Conservation (phyloP, 2,329 filamentous ascomycete genomes). For the Fusarium mangiferae region DNA sequence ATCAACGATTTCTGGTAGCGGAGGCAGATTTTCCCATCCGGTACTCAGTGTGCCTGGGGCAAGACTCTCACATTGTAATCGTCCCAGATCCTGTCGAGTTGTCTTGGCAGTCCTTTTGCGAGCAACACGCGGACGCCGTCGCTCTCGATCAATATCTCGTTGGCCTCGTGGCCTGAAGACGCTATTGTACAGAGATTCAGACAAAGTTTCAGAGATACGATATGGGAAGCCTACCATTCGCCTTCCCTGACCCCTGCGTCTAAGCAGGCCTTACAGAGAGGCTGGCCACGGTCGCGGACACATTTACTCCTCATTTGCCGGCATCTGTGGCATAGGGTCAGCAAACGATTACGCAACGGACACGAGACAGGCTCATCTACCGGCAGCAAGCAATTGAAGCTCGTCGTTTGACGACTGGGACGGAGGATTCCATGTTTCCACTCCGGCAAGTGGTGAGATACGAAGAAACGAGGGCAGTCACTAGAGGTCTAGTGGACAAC, state of each 20-base stretch:
- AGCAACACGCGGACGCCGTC: slow-evolving; percentile 60
- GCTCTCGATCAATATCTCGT: slow-evolving; percentile 64
- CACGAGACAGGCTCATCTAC: slow-evolving; percentile 47
- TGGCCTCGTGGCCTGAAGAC: slow-evolving; percentile 64
- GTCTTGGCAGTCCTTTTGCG: slow-evolving; percentile 60
- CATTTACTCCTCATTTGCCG: slow-evolving; percentile 68
- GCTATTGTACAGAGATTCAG: slow-evolving; percentile 46
- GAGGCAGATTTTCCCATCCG: slow-evolving; percentile 62
- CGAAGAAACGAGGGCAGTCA: neutral
- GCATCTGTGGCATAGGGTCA: slow-evolving; percentile 53
- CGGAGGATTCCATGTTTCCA: slow-evolving; percentile 17
- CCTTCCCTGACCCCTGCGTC: slow-evolving; percentile 59
- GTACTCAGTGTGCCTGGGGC: slow-evolving; percentile 44
- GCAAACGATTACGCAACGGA: neutral
- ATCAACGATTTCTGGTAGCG: slow-evolving; percentile 61
- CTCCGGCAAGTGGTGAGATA: slow-evolving; percentile 8
- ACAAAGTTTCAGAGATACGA: neutral
- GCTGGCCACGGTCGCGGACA: slow-evolving; percentile 58
- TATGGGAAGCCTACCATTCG: slow-evolving; percentile 58
- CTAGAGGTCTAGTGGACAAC: neutral
- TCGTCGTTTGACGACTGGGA: slow-evolving; percentile 56
- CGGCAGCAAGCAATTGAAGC: slow-evolving; percentile 64
- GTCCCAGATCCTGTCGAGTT: slow-evolving; percentile 53
- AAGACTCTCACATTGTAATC: slow-evolving; percentile 49
- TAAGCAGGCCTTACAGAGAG: slow-evolving; percentile 63